phyloP scores from a whole-genome alignment of 495 filamentous ascomycete species.

The Podospora fimiseda region DNA sequence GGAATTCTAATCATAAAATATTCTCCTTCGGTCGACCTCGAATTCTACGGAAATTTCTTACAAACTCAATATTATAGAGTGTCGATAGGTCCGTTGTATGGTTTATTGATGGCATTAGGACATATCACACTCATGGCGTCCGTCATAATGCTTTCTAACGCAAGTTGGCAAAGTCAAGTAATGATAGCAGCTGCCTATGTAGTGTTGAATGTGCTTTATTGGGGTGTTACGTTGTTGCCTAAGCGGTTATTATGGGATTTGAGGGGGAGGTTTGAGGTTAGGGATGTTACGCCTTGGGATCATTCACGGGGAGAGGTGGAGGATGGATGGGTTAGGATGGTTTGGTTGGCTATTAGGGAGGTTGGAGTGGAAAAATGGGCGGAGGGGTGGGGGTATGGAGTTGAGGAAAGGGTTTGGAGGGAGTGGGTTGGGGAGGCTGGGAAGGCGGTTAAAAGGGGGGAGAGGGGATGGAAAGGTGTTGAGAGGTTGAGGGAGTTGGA shows the following conservation, averaged over 20 bases:
- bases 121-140: background rate
- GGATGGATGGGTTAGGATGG: too few relatives aligned
- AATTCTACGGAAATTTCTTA: background rate
- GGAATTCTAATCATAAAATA: background rate
- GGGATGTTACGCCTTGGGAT: background rate
- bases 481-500: too few relatives aligned
- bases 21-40: background rate
- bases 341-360: too few relatives aligned
- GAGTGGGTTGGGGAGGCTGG: too few relatives aligned
- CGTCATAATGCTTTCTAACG: background rate
- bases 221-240: background rate
- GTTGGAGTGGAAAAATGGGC: too few relatives aligned
- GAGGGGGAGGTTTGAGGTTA: background rate
- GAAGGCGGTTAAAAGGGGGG: too few relatives aligned
- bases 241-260: background rate
- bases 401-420: too few relatives aligned
- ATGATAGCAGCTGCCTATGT: background rate
- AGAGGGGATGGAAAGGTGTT: too few relatives aligned
- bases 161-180: background rate
- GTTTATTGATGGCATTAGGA: background rate
- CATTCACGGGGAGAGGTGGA: too few relatives aligned
- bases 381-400: too few relatives aligned
- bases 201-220: background rate
- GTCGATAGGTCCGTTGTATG: background rate
- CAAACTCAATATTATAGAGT: background rate